Conservation (phyloP, 345 rosid genomes). For the Pistacia atlantica region DNA sequence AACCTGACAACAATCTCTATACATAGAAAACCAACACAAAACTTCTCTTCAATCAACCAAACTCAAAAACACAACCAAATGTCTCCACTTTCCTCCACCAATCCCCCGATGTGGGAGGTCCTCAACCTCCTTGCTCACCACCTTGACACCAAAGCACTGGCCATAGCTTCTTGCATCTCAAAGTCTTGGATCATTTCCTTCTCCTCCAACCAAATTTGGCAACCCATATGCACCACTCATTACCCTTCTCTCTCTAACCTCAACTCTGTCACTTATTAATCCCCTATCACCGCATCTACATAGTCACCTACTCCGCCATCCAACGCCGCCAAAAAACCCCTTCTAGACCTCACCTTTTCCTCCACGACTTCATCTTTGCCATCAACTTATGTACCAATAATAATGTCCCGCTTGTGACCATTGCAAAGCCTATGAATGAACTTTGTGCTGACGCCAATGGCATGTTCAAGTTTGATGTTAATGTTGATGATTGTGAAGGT, state of each 20-base stretch:
- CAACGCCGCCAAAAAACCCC: constrained; percentile 17
- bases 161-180: constrained; percentile 50
- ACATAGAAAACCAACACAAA: background rate
- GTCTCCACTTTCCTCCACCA: background rate
- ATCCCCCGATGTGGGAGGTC: constrained; percentile 42
- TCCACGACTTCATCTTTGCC: constrained; percentile 3
- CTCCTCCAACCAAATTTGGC: constrained; percentile 36
- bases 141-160: constrained; percentile 49
- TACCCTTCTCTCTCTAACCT: constrained; percentile 20
- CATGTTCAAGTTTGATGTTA: background rate
- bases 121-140: constrained; percentile 33
- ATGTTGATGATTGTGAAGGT: background rate
- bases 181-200: constrained; percentile 39
- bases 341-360: constrained; percentile 34
- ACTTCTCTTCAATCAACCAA: background rate
- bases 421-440: background rate
- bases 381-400: background rate
- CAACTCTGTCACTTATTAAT: constrained; percentile 22
- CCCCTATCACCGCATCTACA: constrained; percentile 22
- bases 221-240: constrained; percentile 2
- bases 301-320: background rate
- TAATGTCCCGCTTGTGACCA: background rate
- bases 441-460: background rate
- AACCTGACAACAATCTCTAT: background rate
- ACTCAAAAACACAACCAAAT: background rate